Base-by-base conservation (phyloP, 768 basidiomycete species). In the Tricholoma sp. region DNA sequence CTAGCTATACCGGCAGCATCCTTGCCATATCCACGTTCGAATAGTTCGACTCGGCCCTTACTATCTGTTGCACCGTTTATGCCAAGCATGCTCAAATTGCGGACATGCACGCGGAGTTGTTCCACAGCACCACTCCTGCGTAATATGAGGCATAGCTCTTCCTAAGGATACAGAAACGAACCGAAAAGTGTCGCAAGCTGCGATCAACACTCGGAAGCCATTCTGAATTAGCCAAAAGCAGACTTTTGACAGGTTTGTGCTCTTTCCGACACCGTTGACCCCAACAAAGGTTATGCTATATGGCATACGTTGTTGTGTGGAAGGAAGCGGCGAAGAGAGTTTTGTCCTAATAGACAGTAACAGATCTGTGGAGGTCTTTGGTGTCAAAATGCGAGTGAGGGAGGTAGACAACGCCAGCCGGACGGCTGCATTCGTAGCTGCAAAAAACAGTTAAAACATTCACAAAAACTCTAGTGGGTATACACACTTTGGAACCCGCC, bases 211-310 rank as follows among this genome's bases (percentile, higher is more conserved):
- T 39, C 89, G 79, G 37, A 96, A 72, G 5, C 89, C 87, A 66
- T 99, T 99, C 72, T 99, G 97, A 53, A 99, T 87, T 37, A 99
- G 78, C 97, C 97, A 99, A 74, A 98, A 99, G 72, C 94, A 95
- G 50, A 99, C 96, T 76, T 99, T 99, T 42, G 89, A 91, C 41
- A 99, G 74, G 71, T 98, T 99, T 6, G 97, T 98, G 63, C 93
- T 96, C 76, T 99, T 99, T 32, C 97, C 97, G 24, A 99, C 97
- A 24, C 97, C 97, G 66, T 99, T 99, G 36, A 99, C 97, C 12
- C 97, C 97, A 41, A 98, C 94, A 68, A 99, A 99, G 0, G 94
- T 88, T 64, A 99, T 90, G 64, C 85, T 86, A 71, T 98, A 98
- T 0, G 96, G 96, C 63, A 85, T 76, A 9, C 89, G 83, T 64